Evolutionary conservation across 2,329 filamentous ascomycete species (phyloP).

Genomic region (Didymella pinodella): DNA sequence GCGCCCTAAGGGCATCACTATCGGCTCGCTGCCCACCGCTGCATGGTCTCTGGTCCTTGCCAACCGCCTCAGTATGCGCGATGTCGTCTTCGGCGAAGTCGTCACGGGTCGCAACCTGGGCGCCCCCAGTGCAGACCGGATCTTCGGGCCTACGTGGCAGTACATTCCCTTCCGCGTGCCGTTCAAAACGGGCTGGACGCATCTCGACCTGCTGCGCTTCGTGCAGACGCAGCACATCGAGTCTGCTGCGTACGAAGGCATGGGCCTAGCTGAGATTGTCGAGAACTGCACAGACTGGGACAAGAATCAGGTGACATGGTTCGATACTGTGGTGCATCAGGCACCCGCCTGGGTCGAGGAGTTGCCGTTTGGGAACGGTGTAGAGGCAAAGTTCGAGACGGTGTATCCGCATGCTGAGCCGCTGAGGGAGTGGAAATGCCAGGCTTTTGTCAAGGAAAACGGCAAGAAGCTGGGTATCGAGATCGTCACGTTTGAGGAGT

Average conservation of each 20-base stretch:
- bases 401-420: conserved; percentile 59
- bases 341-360: conserved; percentile 64
- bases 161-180: conserved; percentile 70
- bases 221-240: conserved; percentile 50
- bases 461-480: conserved; percentile 64
- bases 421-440: conserved; percentile 63
- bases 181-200: conserved; percentile 59
- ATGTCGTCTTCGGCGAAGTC: conserved; percentile 72
- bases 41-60: conserved; percentile 71
- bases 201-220: conserved; percentile 42
- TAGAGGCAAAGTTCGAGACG: conserved; percentile 60
- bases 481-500: conserved; percentile 67
- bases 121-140: conserved; percentile 62
- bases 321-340: conserved; percentile 52
- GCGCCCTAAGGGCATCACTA: conserved; percentile 64
- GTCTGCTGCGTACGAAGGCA: conserved; percentile 46
- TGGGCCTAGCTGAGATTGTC: conserved; percentile 50
- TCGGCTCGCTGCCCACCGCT: conserved; percentile 71
- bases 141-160: conserved; percentile 72
- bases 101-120: conserved; percentile 70
- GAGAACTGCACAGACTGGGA: conserved; percentile 47
- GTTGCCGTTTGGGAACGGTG: conserved; percentile 54
- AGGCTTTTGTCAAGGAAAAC: conserved; percentile 62
- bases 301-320: conserved; percentile 39
- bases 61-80: conserved; percentile 59